Base-by-base conservation (phyloP, 2,329 filamentous ascomycete species). In the Clarireedia hainanense region DNA sequence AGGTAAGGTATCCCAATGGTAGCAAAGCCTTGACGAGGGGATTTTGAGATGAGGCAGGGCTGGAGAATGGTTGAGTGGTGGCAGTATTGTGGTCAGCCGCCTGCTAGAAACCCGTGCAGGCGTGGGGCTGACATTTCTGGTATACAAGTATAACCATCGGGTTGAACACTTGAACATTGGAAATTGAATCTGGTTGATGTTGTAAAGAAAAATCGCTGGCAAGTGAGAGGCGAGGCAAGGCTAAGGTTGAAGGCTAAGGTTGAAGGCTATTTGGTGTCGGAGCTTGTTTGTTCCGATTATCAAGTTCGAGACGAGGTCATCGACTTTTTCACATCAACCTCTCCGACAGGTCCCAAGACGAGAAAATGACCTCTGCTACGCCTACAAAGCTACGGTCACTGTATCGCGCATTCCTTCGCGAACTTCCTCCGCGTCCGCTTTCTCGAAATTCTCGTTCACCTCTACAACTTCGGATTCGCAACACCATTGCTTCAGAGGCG, bases 361-460 rank as follows among this genome's bases (percentile, higher is more conserved):
- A 40, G 24, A 62, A 55, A 45, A 64, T 66, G 61, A 39, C 54
- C 40, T 40, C 54, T 10, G 50, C 71, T 47, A 65, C 72, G 40
- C 70, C 77, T 60, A 70, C 80, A 42, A 74, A 76, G 40, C 70
- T 88, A 43, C 89, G 89, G 67, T 83, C 89, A 37, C 79, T 96
- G 68, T 97, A 97, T 79, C 89, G 92, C 66, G 81, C 86, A 43
- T 78, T 96, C 68, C 83, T 97, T 55, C 90, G 92, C 71, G 91
- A 96, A 75, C 84, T 96, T 7, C 92, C 92, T 1, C 81, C 86
- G 6, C 85, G 85, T 5, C 76, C 76, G 80, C 61, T 73, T 75
- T 57, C 63, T 17, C 56, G 63, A 56, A 65, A 73, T 58, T 73
- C 76, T 24, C 84, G 85, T 40, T 86, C 89, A 0, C 81, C 84